A percentile compares a stretch with the other conserved stretches of the same genome.
phyloP scores from a whole-genome alignment of 192 early-diverging fungal species.

The Blastocladiella britannica region DNA sequence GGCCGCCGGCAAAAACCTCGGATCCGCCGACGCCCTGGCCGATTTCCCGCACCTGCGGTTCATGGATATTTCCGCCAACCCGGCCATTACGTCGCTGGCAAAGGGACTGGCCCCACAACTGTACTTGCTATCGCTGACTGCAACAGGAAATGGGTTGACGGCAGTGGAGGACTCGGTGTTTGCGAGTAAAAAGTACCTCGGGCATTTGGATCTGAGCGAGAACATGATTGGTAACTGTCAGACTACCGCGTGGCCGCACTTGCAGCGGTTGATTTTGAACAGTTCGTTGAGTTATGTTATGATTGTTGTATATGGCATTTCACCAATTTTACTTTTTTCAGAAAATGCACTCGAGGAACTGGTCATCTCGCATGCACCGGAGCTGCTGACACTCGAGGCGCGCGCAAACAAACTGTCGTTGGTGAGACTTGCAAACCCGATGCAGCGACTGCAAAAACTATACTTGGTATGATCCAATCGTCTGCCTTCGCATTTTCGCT shows the following conservation, averaged over 20 bases:
- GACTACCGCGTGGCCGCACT: slow-evolving; percentile 16
- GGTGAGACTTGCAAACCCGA: slow-evolving; percentile 11
- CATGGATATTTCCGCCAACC: neutral
- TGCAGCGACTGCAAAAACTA: slow-evolving; percentile 25
- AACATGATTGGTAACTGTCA: slow-evolving; percentile 17
- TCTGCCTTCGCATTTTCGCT: too few species aligned
- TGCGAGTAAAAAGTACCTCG: slow-evolving; percentile 17
- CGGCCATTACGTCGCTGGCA: neutral
- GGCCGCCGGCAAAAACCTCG: neutral
- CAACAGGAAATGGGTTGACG: neutral
- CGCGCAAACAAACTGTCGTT: slow-evolving; percentile 17
- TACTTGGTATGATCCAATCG: slow-evolving; percentile 22
- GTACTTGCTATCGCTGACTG: neutral
- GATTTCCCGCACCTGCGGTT: neutral
- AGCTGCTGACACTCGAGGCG: slow-evolving; percentile 22
- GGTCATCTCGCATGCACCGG: slow-evolving; percentile 15
- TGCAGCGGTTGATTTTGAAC: slow-evolving; percentile 24
- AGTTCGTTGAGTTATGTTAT: slow-evolving; percentile 9
- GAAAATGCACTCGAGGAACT: slow-evolving; percentile 23
- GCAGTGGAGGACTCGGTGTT: neutral
- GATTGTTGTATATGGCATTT: too few species aligned
- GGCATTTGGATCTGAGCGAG: slow-evolving; percentile 22
- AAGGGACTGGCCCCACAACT: neutral
- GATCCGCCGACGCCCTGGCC: neutral
- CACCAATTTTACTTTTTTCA: too few species aligned